Percentiles rank a stretch among this genome's conserved stretches.
phyloP scores from a whole-genome alignment of 1,284 basidiomycete genomes.

The Puccinia hordei region DNA sequence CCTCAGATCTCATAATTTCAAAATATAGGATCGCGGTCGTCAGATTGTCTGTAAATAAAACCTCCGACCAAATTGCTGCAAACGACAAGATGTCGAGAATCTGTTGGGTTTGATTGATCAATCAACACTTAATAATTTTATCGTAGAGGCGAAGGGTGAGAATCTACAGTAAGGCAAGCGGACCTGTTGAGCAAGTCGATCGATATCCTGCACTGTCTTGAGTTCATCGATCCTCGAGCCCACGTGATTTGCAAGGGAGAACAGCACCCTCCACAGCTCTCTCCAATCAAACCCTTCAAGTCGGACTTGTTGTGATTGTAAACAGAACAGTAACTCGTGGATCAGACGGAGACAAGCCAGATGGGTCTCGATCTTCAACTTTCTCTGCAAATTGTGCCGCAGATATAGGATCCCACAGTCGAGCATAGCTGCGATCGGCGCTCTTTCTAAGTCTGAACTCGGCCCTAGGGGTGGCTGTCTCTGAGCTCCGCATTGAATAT shows the following conservation, averaged over 20 bases:
- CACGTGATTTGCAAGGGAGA: slow-evolving; percentile 53
- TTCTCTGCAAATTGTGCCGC: slow-evolving; percentile 53
- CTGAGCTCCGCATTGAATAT: slow-evolving; percentile 4
- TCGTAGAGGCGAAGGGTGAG: not conserved
- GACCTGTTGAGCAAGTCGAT: slow-evolving; percentile 49
- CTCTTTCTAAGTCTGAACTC: slow-evolving; percentile 33
- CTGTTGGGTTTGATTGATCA: slow-evolving; percentile 51
- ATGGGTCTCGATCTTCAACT: slow-evolving; percentile 54
- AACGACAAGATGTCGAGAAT: slow-evolving; percentile 56
- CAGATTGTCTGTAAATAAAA: slow-evolving; percentile 52
- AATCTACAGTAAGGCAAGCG: not conserved
- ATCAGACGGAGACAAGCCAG: slow-evolving; percentile 31
- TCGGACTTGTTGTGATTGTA: slow-evolving; percentile 38
- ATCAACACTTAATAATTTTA: not conserved
- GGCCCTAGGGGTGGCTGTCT: slow-evolving; percentile 39
- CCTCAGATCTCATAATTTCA: slow-evolving; percentile 56
- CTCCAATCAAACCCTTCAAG: slow-evolving; percentile 54
- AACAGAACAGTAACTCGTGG: slow-evolving; percentile 39
- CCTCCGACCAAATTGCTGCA: slow-evolving; percentile 56
- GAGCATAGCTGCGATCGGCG: slow-evolving; percentile 54
- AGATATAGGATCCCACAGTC: slow-evolving; percentile 54
- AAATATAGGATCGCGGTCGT: slow-evolving; percentile 54
- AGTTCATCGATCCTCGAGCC: slow-evolving; percentile 52
- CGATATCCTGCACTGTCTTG: slow-evolving; percentile 32
- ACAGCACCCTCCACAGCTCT: slow-evolving; percentile 54